These are phyloP conservation scores for Hymenoscyphus repandus DNA, from an alignment of 2,329 filamentous ascomycete species.

Conservation along the genomic window DNA sequence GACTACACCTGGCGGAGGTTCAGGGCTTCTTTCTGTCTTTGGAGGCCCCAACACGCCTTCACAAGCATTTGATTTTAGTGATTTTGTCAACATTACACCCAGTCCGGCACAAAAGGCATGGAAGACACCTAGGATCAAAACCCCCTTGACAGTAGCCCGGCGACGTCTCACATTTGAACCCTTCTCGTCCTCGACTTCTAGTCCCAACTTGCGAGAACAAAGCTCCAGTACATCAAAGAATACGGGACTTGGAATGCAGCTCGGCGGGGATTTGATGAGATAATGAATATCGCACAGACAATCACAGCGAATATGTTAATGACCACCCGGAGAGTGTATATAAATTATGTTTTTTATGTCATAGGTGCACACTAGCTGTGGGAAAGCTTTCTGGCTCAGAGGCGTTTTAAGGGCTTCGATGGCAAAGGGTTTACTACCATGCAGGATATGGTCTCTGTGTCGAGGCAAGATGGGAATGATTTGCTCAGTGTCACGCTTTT, in stretches of 20 bases:
- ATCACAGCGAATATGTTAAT: slow-evolving; percentile 19
- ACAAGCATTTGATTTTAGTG: slow-evolving; percentile 84
- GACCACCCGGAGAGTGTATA: slow-evolving; percentile 21
- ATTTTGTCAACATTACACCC: slow-evolving; percentile 96
- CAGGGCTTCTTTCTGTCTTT: slow-evolving; percentile 60
- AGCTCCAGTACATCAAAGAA: slow-evolving; percentile 34
- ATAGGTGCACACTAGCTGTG: too few relatives aligned
- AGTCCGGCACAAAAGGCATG: slow-evolving; percentile 87
- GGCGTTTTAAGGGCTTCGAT: too few relatives aligned
- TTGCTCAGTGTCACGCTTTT: too few relatives aligned
- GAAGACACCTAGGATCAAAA: slow-evolving; percentile 35
- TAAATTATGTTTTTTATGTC: not conserved
- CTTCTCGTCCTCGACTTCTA: slow-evolving; percentile 17
- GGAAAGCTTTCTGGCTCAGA: too few relatives aligned
- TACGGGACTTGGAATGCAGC: slow-evolving; percentile 55
- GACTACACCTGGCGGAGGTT: slow-evolving; percentile 72
- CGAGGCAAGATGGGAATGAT: too few relatives aligned
- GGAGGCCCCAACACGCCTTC: slow-evolving; percentile 70
- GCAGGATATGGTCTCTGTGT: too few relatives aligned
- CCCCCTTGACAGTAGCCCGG: slow-evolving; percentile 24
- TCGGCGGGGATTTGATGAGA: slow-evolving; percentile 58
- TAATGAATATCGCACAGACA: slow-evolving; percentile 25
- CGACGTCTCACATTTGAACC: slow-evolving; percentile 28
- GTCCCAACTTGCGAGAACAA: slow-evolving; percentile 15
- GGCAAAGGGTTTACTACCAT: too few relatives aligned